Conservation (phyloP, 805 yeast genomes). For the Pichia heedii region DNA sequence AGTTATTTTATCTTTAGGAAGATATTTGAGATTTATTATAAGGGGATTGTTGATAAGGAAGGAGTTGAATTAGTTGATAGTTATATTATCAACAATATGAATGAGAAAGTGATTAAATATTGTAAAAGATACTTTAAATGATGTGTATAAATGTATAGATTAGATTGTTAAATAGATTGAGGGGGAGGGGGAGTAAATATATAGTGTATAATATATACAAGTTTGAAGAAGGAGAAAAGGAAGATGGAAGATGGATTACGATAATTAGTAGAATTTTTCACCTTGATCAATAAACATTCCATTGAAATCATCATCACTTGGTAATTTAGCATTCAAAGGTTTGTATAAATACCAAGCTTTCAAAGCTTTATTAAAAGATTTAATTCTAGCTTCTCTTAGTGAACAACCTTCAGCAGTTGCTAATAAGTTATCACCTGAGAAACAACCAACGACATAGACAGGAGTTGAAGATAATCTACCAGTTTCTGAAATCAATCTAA, state of each 20-base stretch:
- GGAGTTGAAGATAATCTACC: conserved; percentile 84
- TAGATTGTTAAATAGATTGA: too few relatives aligned
- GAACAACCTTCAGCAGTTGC: conserved; percentile 95
- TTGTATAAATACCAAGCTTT: conserved; percentile 88
- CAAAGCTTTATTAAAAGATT: conserved; percentile 86
- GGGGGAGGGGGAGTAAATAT: too few relatives aligned
- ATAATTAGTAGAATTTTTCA: conserved; percentile 26
- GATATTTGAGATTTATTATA: conserved; percentile 3
- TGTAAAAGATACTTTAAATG: not conserved
- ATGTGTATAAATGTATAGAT: too few relatives aligned
- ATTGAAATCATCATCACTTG: conserved; percentile 44
- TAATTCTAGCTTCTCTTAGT: conserved; percentile 80
- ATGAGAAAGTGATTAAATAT: not conserved
- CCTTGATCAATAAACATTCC: conserved; percentile 31
- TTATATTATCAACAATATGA: conserved; percentile 5
- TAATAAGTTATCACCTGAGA: conserved; percentile 69
- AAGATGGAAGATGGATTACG: too few relatives aligned
- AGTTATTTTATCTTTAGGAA: conserved; percentile 5
- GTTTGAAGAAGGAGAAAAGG: too few relatives aligned
- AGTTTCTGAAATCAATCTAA: conserved; percentile 83
- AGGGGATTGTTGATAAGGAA: not conserved
- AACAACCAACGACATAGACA: conserved; percentile 84
- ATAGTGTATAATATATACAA: not conserved
- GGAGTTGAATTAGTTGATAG: conserved; percentile 11
- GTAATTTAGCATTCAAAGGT: conserved; percentile 56